Evolutionary conservation across 768 basidiomycete species (phyloP).

Genomic region (Neoboletus brunneissimus): DNA sequence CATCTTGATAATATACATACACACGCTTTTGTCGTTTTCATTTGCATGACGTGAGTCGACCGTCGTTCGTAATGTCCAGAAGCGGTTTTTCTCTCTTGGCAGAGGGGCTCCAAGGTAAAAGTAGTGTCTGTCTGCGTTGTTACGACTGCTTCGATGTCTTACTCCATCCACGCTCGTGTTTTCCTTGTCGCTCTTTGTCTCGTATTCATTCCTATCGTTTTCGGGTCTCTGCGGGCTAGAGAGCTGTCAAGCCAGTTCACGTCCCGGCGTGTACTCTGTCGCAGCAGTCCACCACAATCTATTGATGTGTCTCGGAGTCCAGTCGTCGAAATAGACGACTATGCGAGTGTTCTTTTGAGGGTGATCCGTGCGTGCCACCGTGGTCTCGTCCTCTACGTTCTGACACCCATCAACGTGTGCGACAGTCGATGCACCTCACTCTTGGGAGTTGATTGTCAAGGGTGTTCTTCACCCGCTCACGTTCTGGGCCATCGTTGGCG

Average conservation of each 20-base stretch:
- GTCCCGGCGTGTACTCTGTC: background rate
- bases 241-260: background rate
- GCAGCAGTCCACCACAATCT: background rate
- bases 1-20: background rate
- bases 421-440: conserved; percentile 18
- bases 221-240: conserved; percentile 10
- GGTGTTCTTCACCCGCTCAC: conserved; percentile 4
- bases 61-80: no score
- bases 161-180: conserved; percentile 3
- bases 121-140: background rate
- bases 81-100: background rate
- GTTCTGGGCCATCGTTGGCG: conserved; percentile 7
- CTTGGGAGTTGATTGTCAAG: conserved; percentile 15
- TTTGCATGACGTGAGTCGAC: background rate
- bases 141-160: conserved; percentile 5
- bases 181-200: conserved; percentile 20
- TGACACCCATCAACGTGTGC: background rate
- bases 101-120: background rate
- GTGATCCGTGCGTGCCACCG: conserved; percentile 12
- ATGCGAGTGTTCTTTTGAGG: conserved; percentile 6
- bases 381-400: background rate
- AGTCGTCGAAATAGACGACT: background rate
- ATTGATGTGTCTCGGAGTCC: no score
- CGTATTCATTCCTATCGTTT: conserved; percentile 1
- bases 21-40: no score